Evolutionary conservation across 306 rosid genomes (phyloP).

Genomic region (Arachis hypogaea): DNA sequence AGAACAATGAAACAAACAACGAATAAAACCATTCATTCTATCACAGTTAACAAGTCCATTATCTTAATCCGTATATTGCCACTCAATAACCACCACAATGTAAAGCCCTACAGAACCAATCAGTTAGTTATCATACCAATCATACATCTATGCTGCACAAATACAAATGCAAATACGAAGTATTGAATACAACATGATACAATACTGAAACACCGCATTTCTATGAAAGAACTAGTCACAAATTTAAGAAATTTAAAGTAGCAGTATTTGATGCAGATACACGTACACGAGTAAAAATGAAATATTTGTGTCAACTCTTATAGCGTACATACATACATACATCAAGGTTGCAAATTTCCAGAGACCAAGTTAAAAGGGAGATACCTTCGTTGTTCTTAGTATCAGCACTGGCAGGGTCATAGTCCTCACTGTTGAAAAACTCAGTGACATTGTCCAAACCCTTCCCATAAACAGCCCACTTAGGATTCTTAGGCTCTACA

Average conservation of each 20-base stretch:
- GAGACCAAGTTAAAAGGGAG: background rate
- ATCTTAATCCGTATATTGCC: slow-evolving; percentile 4
- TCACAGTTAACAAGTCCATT: background rate
- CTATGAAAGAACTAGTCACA: too few species aligned
- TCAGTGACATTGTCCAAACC: slow-evolving; percentile 79
- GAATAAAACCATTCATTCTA: slow-evolving; percentile 2
- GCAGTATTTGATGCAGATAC: too few species aligned
- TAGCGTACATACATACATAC: background rate
- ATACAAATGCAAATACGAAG: too few species aligned
- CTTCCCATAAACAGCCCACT: slow-evolving; percentile 92
- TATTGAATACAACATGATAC: too few species aligned
- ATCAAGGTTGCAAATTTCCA: slow-evolving; percentile 21
- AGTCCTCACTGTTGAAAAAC: slow-evolving; percentile 70
- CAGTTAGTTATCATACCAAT: background rate
- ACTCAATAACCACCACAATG: background rate
- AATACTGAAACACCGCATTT: too few species aligned
- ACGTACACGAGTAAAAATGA: too few species aligned
- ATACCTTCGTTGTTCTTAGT: slow-evolving; percentile 59
- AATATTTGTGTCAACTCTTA: too few species aligned
- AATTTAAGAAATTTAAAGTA: too few species aligned
- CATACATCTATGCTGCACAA: background rate
- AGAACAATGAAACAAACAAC: background rate
- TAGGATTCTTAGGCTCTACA: slow-evolving; percentile 75
- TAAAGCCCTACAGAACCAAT: background rate
- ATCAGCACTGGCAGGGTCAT: slow-evolving; percentile 42